Evolutionary conservation across 805 yeast species (phyloP).

Genomic region (Lachancea meyersii): DNA sequence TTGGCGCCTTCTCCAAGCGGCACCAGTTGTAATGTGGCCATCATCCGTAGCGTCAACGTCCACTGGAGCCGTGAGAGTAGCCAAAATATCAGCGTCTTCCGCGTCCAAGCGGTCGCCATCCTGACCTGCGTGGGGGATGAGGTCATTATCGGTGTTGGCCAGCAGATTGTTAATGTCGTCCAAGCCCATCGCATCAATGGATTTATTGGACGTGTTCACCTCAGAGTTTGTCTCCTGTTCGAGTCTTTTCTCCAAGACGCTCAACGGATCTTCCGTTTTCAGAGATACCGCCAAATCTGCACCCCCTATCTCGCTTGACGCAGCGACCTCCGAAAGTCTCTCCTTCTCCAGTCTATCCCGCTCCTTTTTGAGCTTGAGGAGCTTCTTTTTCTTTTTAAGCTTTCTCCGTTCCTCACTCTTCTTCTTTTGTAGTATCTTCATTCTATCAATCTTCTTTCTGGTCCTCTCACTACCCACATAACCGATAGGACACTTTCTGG

Average conservation of each 20-base stretch:
- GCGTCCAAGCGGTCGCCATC: conserved; percentile 18
- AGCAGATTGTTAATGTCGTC: conserved; percentile 30
- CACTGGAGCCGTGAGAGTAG: conserved; percentile 33
- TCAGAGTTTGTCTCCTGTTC: neutral
- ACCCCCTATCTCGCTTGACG: neutral
- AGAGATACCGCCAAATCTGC: neutral
- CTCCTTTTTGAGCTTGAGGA: conserved; percentile 28
- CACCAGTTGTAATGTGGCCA: conserved; percentile 17
- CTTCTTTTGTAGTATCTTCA: conserved; percentile 32
- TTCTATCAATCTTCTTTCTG: conserved; percentile 31
- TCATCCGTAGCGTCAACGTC: conserved; percentile 17
- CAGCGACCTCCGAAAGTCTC: conserved; percentile 6
- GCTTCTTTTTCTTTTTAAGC: conserved; percentile 30
- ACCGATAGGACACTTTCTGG: conserved; percentile 32
- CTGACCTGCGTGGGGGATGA: conserved; percentile 14
- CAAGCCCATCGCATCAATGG: conserved; percentile 27
- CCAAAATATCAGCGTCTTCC: conserved; percentile 29
- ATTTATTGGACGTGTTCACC: conserved; percentile 12
- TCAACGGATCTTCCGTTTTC: neutral
- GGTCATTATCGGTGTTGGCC: conserved; percentile 7
- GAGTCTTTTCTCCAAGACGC: neutral
- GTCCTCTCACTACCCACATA: conserved; percentile 34
- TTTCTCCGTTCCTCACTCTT: conserved; percentile 31
- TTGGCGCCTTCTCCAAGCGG: conserved; percentile 48
- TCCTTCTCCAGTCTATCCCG: conserved; percentile 29